Conservation (phyloP, 495 filamentous ascomycete species). For the Letharia lupina region DNA sequence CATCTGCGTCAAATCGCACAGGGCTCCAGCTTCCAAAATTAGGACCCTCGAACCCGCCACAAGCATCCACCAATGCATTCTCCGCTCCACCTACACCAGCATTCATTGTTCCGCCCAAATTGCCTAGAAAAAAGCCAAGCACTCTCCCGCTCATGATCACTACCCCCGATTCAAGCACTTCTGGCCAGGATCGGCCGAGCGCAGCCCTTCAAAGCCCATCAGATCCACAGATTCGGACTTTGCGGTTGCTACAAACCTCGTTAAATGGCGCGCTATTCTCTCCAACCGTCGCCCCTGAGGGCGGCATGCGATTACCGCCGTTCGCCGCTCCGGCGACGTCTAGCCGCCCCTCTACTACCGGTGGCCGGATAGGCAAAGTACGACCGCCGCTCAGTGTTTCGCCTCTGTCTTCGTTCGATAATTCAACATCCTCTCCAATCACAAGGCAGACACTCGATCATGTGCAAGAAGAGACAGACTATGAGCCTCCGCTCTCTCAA, state of each 20-base stretch:
- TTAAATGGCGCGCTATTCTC: constrained; percentile 54
- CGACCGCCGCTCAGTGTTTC: constrained; percentile 24
- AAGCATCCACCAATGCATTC: constrained; percentile 35
- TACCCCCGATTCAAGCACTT: constrained; percentile 46
- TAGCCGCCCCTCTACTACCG: constrained; percentile 20
- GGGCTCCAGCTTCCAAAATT: constrained; percentile 36
- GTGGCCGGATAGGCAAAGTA: constrained; percentile 24
- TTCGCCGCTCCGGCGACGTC: constrained; percentile 30
- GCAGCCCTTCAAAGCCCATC: constrained; percentile 44
- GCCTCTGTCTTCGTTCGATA: constrained; percentile 15
- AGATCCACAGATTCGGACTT: constrained; percentile 36
- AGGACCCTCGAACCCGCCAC: constrained; percentile 44
- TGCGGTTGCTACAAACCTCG: constrained; percentile 63
- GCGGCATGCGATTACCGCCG: constrained; percentile 56
- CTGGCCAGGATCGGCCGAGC: constrained; percentile 29
- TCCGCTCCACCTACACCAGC: constrained; percentile 75
- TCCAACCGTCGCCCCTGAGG: constrained; percentile 48
- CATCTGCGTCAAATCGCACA: constrained; percentile 46
- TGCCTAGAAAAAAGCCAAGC: constrained; percentile 64
- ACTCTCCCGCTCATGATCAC: constrained; percentile 62
- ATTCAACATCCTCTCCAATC: constrained; percentile 23
- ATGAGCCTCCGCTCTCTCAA: constrained; percentile 62
- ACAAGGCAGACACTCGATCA: constrained; percentile 30
- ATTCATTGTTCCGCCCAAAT: constrained; percentile 68
- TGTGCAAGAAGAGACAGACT: constrained; percentile 60